Evolutionary conservation across 306 rosid genomes (phyloP), one percentile per base, ranked within the genome.

Genomic region (Vigna nakashimae): DNA sequence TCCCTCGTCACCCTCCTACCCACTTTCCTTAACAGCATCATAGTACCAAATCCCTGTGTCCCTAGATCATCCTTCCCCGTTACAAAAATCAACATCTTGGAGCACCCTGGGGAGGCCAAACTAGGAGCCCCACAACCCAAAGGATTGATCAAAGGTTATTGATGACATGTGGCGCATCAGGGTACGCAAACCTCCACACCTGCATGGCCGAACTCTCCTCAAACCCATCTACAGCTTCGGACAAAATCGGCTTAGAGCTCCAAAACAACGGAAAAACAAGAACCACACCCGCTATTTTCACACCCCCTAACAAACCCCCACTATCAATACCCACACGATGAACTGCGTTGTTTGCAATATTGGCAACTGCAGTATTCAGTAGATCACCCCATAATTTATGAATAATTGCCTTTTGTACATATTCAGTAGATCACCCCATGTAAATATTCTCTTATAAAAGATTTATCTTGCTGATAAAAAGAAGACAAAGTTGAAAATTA

Each of bases 91-190:
- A 86, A 40, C 52, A 88, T 2, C 74, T 52, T 84, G 6, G 79
- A 49, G 43, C 86, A 84, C 6, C 85, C 87, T 20, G 86, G 65
- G 0, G 9, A 52, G 2, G 75, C 86, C 81, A 90, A 79, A 17
- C 86, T 64, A 0, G 88, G 82, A 18, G 91, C 87, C 2, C 65
- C 86, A 2, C 65, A 9, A 36, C 30, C 87, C 65, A 68, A 24
- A 0, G 90, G 94, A 45, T 90, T 88, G 8, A 90, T 75, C 79
- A 76, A 6, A 0, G 86, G 49, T 82, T 87, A 30, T 88, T 86
- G 0, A 82, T 71, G 12, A 86, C 94, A 1, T 65, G 73, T 3
- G 75, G 49, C 4, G 90, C 90, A 42, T 58, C 42, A 0, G 88
- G 90, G 56, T 84, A 82, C 55, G 76, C 79, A 11, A 85, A 79